Conservation (phyloP, 1,284 basidiomycete species). For the Thelephora terrestris region DNA sequence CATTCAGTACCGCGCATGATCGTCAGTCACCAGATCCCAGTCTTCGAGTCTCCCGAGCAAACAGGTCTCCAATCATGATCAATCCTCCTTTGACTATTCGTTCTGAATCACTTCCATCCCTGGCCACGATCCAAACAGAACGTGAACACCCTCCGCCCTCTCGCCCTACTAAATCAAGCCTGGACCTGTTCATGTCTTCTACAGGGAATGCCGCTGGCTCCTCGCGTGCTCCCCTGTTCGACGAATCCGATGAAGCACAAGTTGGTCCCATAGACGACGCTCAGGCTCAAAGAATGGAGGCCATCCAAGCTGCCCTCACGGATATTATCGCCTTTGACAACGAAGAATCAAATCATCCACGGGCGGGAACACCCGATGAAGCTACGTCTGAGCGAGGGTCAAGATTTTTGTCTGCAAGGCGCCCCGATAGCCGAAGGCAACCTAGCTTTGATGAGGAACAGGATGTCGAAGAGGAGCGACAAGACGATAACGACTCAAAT, state of each 20-base stretch:
- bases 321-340: slow-evolving; percentile 86
- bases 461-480: slow-evolving; percentile 27
- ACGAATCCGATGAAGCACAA: slow-evolving; percentile 56
- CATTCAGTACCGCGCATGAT: not conserved
- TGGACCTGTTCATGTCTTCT: slow-evolving; percentile 73
- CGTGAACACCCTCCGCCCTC: slow-evolving; percentile 9
- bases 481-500: slow-evolving; percentile 33
- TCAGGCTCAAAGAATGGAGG: slow-evolving; percentile 68
- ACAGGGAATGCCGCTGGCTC: slow-evolving; percentile 35
- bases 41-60: not conserved
- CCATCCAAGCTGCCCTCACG: slow-evolving; percentile 87
- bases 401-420: slow-evolving; percentile 3
- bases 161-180: slow-evolving; percentile 40
- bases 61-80: slow-evolving; percentile 12
- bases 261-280: slow-evolving; percentile 54
- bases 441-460: slow-evolving; percentile 19
- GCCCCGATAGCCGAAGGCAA: slow-evolving; percentile 9
- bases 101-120: slow-evolving; percentile 29
- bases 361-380: slow-evolving; percentile 11
- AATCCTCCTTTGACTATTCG: slow-evolving; percentile 15
- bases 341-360: slow-evolving; percentile 25
- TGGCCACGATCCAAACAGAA: not conserved
- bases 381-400: slow-evolving; percentile 10
- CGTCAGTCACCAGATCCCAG: not conserved
- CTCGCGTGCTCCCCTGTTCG: slow-evolving; percentile 69